These are phyloP conservation scores for Penicillium waksmanii DNA, from an alignment of 495 filamentous ascomycete genomes.

Conservation along the genomic window DNA sequence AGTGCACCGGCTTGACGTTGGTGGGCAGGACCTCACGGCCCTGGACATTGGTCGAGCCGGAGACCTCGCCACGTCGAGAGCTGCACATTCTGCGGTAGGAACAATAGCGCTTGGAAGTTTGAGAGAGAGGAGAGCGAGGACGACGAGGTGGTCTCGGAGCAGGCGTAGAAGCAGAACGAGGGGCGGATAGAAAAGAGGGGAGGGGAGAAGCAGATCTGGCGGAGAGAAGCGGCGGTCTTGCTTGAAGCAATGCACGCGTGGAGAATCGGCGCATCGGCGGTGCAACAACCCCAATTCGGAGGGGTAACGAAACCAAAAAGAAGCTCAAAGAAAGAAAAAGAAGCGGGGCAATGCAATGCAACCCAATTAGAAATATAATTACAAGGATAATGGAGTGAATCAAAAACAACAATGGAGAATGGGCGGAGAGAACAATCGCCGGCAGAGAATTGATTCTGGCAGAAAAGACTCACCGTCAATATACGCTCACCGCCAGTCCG, in stretches of 20 bases:
- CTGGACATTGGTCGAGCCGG: slow-evolving; percentile 55
- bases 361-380: slow-evolving; percentile 24
- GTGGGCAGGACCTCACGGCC: slow-evolving; percentile 68
- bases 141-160: slow-evolving; percentile 26
- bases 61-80: slow-evolving; percentile 44
- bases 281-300: slow-evolving; percentile 21
- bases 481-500: too few species aligned
- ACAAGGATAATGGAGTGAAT: slow-evolving; percentile 17
- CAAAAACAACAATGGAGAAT: slow-evolving; percentile 19
- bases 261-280: slow-evolving; percentile 45
- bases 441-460: slow-evolving; percentile 25
- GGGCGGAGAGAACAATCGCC: slow-evolving; percentile 24
- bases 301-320: slow-evolving; percentile 8
- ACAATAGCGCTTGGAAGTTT: slow-evolving; percentile 49
- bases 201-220: slow-evolving; percentile 38
- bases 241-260: slow-evolving; percentile 43
- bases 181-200: slow-evolving; percentile 29
- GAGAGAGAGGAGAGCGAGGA: slow-evolving; percentile 35
- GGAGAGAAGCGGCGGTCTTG: slow-evolving; percentile 48
- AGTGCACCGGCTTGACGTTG: slow-evolving; percentile 69
- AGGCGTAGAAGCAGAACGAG: slow-evolving; percentile 29
- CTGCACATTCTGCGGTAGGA: slow-evolving; percentile 57
- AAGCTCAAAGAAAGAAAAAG: slow-evolving; percentile 13
- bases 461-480: slow-evolving; percentile 6
- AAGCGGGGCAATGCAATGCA: slow-evolving; percentile 9